Evolutionary conservation across 108 stramenopile genomes (phyloP), one percentile per base, ranked within the genome.

Genomic region (Skeletonema costatum): DNA sequence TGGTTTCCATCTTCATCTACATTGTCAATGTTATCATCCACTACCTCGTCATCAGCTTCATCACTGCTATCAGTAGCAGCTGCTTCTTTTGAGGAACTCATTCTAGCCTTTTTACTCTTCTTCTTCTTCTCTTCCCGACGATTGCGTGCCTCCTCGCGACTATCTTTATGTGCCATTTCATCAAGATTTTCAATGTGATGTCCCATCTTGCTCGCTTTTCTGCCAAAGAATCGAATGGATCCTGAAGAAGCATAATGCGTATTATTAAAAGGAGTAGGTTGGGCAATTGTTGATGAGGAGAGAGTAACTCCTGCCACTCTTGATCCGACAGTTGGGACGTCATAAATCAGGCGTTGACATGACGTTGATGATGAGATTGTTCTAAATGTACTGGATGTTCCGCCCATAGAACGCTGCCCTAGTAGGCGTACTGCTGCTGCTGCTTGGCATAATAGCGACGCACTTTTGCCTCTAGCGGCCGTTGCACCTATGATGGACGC

Each of bases 121-220:
- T 82, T 87, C 67, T 90, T 91, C 64, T 92, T 91, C 51, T 90
- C 89, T 66, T 95, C 70, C 39, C 91, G 88, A 17, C 87, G 87
- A 68, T 77, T 80, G 38, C 82, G 71, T 0, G 93, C 91, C 59
- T 88, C 87, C 69, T 92, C 89, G 25, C 83, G 88, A 76, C 85
- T 81, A 59, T 69, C 73, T 51, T 62, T 56, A 72, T 89, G 88
- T 4, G 92, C 92, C 77, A 86, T 71, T 32, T 93, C 92, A 33
- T 90, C 84, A 53, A 93, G 74, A 19, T 79, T 85, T 69, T 92
- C 86, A 10, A 84, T 29, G 64, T 87, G 77, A 66, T 90, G 87
- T 58, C 91, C 91, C 88, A 92, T 90, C 68, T 80, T 83, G 33
- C 80, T 83, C 35, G 68, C 86, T 60, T 87, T 84, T 61, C 86